These are phyloP conservation scores for Chytriomyces sp. DNA, from an alignment of 192 early-diverging fungal species.

Conservation along the genomic window DNA sequence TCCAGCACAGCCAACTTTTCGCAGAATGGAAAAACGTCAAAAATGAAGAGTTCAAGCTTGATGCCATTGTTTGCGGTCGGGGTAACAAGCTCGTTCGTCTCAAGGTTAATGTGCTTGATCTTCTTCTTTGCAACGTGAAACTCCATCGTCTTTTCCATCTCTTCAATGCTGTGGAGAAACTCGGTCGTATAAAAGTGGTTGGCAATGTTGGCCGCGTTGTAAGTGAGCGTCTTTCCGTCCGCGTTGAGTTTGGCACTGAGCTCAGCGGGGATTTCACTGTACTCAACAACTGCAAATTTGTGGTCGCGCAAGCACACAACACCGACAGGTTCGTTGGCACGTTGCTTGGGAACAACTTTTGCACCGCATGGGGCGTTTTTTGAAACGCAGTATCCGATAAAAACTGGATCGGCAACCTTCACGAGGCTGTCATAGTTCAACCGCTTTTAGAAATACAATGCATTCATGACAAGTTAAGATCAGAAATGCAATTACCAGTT, in stretches of 20 bases:
- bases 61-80: slow-evolving; percentile 92
- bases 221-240: slow-evolving; percentile 72
- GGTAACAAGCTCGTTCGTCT: slow-evolving; percentile 68
- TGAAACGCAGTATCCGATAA: slow-evolving; percentile 90
- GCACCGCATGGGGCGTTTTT: slow-evolving; percentile 93
- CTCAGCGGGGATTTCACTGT: slow-evolving; percentile 87
- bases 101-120: slow-evolving; percentile 88
- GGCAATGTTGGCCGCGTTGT: slow-evolving; percentile 95
- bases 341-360: slow-evolving; percentile 89
- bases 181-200: slow-evolving; percentile 97
- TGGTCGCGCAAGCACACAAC: slow-evolving; percentile 90
- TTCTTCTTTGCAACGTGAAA: slow-evolving; percentile 99
- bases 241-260: slow-evolving; percentile 71
- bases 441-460: slow-evolving; percentile 5
- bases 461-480: background rate
- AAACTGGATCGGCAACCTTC: slow-evolving; percentile 94
- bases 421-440: slow-evolving; percentile 61
- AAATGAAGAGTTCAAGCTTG: slow-evolving; percentile 99
- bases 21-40: slow-evolving; percentile 97
- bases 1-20: slow-evolving; percentile 91
- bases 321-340: slow-evolving; percentile 89
- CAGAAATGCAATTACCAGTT: slow-evolving; percentile 67
- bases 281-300: slow-evolving; percentile 90
- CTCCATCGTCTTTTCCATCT: slow-evolving; percentile 83
- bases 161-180: slow-evolving; percentile 85